Evolutionary conservation across 768 basidiomycete genomes (phyloP).

Genomic region (Epithele typhae): DNA sequence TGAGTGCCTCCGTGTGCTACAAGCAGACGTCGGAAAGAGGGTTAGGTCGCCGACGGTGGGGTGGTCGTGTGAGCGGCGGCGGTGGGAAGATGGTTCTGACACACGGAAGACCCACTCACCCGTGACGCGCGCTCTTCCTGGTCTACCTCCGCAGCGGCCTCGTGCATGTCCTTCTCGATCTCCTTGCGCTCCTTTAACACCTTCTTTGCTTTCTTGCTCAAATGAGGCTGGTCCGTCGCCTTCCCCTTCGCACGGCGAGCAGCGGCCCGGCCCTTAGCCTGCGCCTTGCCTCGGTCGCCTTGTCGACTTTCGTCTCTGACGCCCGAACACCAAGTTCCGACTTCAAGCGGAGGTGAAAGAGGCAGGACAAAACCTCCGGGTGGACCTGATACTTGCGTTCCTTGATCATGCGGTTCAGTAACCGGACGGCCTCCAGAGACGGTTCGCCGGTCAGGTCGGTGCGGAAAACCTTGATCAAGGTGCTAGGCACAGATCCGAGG

Average conservation of each 20-base stretch:
- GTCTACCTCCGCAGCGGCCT: constrained; percentile 92
- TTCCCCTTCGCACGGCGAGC: constrained; percentile 51
- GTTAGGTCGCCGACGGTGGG: constrained; percentile 1
- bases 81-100: constrained; percentile 15
- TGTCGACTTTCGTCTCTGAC: constrained; percentile 65
- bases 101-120: constrained; percentile 43
- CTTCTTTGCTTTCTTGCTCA: constrained; percentile 92
- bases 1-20: constrained; percentile 97
- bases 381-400: constrained; percentile 88
- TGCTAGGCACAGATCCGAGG: constrained; percentile 79
- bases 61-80: constrained; percentile 1
- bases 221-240: constrained; percentile 58
- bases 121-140: constrained; percentile 80
- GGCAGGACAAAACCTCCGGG: constrained; percentile 80
- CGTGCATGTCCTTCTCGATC: constrained; percentile 87
- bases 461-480: constrained; percentile 78
- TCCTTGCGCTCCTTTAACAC: constrained; percentile 82
- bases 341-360: constrained; percentile 82
- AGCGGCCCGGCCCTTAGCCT: constrained; percentile 41
- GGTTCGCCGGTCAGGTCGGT: constrained; percentile 75
- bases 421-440: constrained; percentile 85
- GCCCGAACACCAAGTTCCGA: constrained; percentile 80
- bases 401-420: constrained; percentile 94
- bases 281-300: constrained; percentile 33
- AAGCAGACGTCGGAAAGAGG: constrained; percentile 1